These are phyloP conservation scores for Euptelea pleiosperma DNA, from an alignment of 164 flowering plant species.

Conservation along the genomic window DNA sequence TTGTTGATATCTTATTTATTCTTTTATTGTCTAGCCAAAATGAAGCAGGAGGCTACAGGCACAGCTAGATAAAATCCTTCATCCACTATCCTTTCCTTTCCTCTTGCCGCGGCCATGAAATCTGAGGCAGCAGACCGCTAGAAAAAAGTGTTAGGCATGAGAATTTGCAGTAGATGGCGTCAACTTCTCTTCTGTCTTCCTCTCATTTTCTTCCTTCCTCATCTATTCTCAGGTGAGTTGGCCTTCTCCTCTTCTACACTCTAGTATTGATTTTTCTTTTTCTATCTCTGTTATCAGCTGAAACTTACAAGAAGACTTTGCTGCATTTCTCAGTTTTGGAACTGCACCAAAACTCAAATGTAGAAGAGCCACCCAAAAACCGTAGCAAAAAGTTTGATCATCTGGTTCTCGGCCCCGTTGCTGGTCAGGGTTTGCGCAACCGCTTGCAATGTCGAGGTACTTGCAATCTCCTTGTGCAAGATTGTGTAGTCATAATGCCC, in stretches of 20 bases:
- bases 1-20: background rate
- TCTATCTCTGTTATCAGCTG: background rate
- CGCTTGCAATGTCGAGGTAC: conserved; percentile 90
- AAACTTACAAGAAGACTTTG: background rate
- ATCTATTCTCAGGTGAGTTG: conserved; percentile 55
- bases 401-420: conserved; percentile 79
- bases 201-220: conserved; percentile 47
- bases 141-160: conserved; percentile 33
- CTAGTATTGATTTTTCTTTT: background rate
- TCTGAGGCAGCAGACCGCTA: background rate
- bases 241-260: conserved; percentile 3
- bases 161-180: conserved; percentile 54
- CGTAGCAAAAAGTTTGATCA: conserved; percentile 59
- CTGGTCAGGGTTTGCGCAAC: conserved; percentile 75
- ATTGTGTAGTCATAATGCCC: background rate
- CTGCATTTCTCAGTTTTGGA: conserved; percentile 40
- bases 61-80: background rate
- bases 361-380: conserved; percentile 21
- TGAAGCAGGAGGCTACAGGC: background rate
- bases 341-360: conserved; percentile 32
- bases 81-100: background rate
- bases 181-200: conserved; percentile 50
- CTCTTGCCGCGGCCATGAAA: conserved; percentile 1
- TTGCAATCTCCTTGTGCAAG: background rate
- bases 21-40: background rate